Evolutionary conservation across 345 rosid species (phyloP).

Genomic region (Sonneratia alba): DNA sequence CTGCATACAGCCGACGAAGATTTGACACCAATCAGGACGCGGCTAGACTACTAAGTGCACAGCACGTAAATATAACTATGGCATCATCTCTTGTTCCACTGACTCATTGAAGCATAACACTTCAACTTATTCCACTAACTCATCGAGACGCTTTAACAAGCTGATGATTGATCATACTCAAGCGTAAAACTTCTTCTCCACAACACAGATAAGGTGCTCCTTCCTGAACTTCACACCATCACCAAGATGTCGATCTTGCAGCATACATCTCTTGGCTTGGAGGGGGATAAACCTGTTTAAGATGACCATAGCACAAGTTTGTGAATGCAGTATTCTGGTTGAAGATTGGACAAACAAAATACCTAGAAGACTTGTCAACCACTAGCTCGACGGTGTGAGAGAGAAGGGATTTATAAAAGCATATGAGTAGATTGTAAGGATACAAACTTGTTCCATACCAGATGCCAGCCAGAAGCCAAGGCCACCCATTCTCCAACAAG

Average conservation of each 20-base stretch:
- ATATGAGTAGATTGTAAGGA: not conserved
- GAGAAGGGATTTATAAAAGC: not conserved
- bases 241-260: not conserved
- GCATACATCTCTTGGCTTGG: not conserved
- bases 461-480: conserved; percentile 51
- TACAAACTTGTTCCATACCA: conserved; percentile 55
- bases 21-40: not conserved
- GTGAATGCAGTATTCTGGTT: not conserved
- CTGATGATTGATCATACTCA: not conserved
- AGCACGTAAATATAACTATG: not conserved
- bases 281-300: not conserved
- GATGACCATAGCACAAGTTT: not conserved
- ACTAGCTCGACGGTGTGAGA: not conserved
- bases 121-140: not conserved
- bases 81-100: too few relatives aligned
- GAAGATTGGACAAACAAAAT: not conserved
- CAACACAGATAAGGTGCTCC: not conserved
- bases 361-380: not conserved
- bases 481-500: conserved; percentile 73
- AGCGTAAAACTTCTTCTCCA: not conserved
- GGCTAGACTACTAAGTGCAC: conserved; percentile 2
- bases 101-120: not conserved
- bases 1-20: not conserved
- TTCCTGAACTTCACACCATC: not conserved
- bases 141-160: not conserved